Conservation (phyloP, 2,329 filamentous ascomycete genomes). For the Botrytis porri region DNA sequence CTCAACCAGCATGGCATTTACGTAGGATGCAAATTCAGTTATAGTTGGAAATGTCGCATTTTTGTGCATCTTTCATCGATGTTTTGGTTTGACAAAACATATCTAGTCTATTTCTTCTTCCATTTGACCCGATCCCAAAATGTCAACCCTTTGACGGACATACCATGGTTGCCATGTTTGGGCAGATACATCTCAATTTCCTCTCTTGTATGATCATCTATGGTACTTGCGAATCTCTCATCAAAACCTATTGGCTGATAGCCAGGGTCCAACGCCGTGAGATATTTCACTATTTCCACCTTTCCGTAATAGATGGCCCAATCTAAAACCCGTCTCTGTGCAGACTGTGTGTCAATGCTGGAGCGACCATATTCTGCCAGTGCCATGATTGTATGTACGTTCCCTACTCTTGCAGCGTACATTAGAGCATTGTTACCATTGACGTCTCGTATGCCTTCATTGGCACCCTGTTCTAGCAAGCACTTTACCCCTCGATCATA, state of each 20-base stretch:
- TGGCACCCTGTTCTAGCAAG: slow-evolving; percentile 15
- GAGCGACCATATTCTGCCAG: slow-evolving; percentile 13
- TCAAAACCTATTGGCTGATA: slow-evolving; percentile 7
- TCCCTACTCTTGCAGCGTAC: slow-evolving; percentile 16
- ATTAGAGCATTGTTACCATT: slow-evolving; percentile 14
- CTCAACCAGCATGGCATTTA: not conserved
- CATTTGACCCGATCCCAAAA: slow-evolving; percentile 13
- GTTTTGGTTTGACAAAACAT: too few species aligned
- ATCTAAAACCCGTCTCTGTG: slow-evolving; percentile 14
- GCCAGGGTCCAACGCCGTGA: not conserved
- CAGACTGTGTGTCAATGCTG: not conserved
- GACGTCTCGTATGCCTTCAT: slow-evolving; percentile 4
- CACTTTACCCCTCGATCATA: slow-evolving; percentile 18
- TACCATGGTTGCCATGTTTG: not conserved
- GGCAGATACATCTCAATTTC: slow-evolving; percentile 13
- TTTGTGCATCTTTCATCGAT: too few species aligned
- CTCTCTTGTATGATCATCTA: not conserved
- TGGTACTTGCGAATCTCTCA: slow-evolving; percentile 6
- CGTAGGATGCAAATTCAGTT: too few species aligned
- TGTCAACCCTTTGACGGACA: slow-evolving; percentile 1
- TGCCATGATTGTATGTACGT: slow-evolving; percentile 8
- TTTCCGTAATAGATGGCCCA: slow-evolving; percentile 18
- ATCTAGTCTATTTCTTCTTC: slow-evolving; percentile 6
- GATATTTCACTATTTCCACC: slow-evolving; percentile 12
- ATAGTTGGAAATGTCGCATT: not conserved